Conservation (phyloP, 441 rosid genomes). For the Aquilaria agallochum region DNA sequence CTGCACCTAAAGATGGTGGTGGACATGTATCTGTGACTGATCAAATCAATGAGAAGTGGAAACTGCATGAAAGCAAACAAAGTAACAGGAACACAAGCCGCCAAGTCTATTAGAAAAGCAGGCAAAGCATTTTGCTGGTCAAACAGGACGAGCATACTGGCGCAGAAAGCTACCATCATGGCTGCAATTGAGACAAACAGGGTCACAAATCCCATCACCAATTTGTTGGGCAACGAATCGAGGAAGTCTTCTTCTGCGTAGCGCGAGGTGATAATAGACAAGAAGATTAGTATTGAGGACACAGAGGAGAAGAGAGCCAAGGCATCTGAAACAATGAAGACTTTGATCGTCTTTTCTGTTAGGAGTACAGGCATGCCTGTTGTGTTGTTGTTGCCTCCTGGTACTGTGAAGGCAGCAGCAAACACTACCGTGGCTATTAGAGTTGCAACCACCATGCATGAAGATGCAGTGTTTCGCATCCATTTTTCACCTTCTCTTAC, state of each 20-base stretch:
- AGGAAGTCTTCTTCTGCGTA: constrained; percentile 48
- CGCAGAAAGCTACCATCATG: constrained; percentile 48
- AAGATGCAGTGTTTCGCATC: constrained; percentile 43
- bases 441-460: constrained; percentile 40
- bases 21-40: constrained; percentile 12
- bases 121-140: constrained; percentile 26
- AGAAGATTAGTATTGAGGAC: constrained; percentile 41
- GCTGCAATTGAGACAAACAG: constrained; percentile 45
- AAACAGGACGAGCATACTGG: constrained; percentile 36
- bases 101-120: constrained; percentile 23
- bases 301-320: constrained; percentile 34
- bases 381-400: constrained; percentile 33
- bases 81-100: constrained; percentile 35
- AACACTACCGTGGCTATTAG: constrained; percentile 41
- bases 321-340: constrained; percentile 39
- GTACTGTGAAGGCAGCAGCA: constrained; percentile 35
- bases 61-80: constrained; percentile 41
- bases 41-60: constrained; percentile 34
- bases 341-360: constrained; percentile 17
- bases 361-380: constrained; percentile 31
- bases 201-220: constrained; percentile 41
- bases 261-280: constrained; percentile 41
- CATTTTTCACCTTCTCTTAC: constrained; percentile 42
- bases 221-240: constrained; percentile 30
- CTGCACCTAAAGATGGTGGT: constrained; percentile 11